Base-by-base conservation (phyloP, 768 basidiomycete genomes). In the Mycena kentingensis region DNA sequence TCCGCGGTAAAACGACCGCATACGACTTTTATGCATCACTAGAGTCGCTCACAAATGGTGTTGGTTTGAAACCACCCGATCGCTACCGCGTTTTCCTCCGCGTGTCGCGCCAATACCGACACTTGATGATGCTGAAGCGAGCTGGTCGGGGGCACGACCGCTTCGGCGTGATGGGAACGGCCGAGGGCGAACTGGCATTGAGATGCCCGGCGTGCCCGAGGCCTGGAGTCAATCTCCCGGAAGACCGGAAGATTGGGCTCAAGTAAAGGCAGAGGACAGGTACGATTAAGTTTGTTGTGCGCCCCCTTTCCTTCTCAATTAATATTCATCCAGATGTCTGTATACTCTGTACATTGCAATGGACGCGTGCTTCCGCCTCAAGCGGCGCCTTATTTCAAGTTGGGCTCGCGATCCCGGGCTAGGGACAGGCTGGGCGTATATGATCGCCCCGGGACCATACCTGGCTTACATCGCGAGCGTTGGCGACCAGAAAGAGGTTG, bases 181-280 rank as follows among this genome's bases (percentile, higher is more conserved):
- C 11, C 5, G 26, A 49, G 6, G 70, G 70, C 2, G 63, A 63
- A 29, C 60, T 62, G 2, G 57, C 63, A 0, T 34, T 70, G 0
- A 11, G 46, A 6, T 72, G 70, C 39, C 65, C 64, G 2, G 61
- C 65, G 0, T 72, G 69, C 50, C 69, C 65, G 0, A 59, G 64
- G 2, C 68, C 65, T 0, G 64, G 61, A 0, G 58, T 60, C 0
- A 70, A 71, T 50, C 49, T 69, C 3, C 62, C 64, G 0, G 49
- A 42, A 0, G 36, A 51, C 8, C 69, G 63, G 63, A 21, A 57
- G 21, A 37, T 56, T 5, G 61, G 22, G 15, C 52, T 55, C 2
- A n/a, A n/a, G n/a, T n/a, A n/a, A n/a, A n/a, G n/a, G 13, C 26
- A 35, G 36, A 50, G 36, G 25, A 35, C 15, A 26, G 39, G 52